Conservation (phyloP, 495 filamentous ascomycete species). For the Melanomma pulvis-pyrius region DNA sequence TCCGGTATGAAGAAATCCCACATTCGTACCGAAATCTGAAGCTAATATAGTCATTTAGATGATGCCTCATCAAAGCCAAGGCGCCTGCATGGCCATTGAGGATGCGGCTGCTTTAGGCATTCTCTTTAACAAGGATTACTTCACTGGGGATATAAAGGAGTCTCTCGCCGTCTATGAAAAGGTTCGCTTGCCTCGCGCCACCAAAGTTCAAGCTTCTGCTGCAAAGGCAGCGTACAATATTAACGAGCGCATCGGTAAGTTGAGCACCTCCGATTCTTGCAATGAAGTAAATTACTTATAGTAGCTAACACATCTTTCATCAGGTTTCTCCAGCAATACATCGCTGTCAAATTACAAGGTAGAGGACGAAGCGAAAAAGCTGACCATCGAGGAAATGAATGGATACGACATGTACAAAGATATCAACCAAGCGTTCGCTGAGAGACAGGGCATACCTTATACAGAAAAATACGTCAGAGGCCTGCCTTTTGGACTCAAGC, state of each 20-base stretch:
- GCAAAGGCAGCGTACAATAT: constrained; percentile 20
- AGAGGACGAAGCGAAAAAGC: neutral
- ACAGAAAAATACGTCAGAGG: no score
- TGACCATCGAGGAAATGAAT: constrained; percentile 7
- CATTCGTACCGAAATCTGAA: constrained; percentile 41
- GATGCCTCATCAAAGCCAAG: constrained; percentile 57
- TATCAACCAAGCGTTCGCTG: no score
- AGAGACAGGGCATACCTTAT: no score
- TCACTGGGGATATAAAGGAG: constrained; percentile 48
- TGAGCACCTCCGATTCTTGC: no score
- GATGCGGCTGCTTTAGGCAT: constrained; percentile 55
- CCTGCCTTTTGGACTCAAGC: no score
- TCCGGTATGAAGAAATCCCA: neutral
- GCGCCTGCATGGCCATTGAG: constrained; percentile 56
- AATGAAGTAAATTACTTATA: no score
- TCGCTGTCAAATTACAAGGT: neutral
- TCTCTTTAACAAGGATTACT: constrained; percentile 51
- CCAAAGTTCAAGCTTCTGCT: constrained; percentile 47
- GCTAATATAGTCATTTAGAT: constrained; percentile 57
- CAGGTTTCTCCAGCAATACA: constrained; percentile 1
- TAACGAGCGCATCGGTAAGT: constrained; percentile 22
- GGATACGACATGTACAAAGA: constrained; percentile 4
- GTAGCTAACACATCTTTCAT: no score
- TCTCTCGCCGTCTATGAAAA: constrained; percentile 51
- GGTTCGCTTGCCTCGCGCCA: constrained; percentile 49